These are phyloP conservation scores for Cucurbita moschata DNA, from an alignment of 306 rosid species.

Conservation along the genomic window DNA sequence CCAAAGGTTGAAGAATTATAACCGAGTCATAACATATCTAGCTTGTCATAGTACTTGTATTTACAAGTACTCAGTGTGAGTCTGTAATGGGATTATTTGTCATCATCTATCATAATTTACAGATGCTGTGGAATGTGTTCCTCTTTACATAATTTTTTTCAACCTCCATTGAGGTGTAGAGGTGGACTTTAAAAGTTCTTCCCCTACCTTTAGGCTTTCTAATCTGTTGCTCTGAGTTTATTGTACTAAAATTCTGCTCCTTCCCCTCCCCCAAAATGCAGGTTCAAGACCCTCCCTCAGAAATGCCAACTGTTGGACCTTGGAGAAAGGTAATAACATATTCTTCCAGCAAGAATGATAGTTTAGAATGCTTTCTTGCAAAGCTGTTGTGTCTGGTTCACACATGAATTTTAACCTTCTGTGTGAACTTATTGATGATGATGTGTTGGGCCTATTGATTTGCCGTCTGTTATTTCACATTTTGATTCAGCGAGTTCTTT, in stretches of 20 bases:
- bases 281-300: slow-evolving; percentile 72
- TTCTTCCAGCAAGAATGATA: neutral
- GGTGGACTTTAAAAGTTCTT: neutral
- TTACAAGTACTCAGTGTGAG: neutral
- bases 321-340: slow-evolving; percentile 76
- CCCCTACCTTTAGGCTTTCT: neutral
- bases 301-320: slow-evolving; percentile 76
- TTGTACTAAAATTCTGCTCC: neutral
- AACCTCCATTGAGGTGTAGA: neutral
- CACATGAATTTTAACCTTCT: no score
- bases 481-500: neutral
- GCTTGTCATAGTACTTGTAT: neutral
- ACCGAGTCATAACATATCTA: neutral
- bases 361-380: neutral
- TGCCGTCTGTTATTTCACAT: neutral
- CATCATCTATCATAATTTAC: neutral
- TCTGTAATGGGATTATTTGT: neutral
- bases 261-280: slow-evolving; percentile 13
- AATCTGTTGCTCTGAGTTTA: neutral
- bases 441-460: no score
- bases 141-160: neutral
- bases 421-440: no score
- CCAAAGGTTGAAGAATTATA: neutral
- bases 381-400: neutral
- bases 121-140: neutral